A percentile compares a stretch with the other conserved stretches of the same genome.
Evolutionary conservation across 192 early-diverging fungal genomes (phyloP).

Genomic region (Phycomyces nitens): DNA sequence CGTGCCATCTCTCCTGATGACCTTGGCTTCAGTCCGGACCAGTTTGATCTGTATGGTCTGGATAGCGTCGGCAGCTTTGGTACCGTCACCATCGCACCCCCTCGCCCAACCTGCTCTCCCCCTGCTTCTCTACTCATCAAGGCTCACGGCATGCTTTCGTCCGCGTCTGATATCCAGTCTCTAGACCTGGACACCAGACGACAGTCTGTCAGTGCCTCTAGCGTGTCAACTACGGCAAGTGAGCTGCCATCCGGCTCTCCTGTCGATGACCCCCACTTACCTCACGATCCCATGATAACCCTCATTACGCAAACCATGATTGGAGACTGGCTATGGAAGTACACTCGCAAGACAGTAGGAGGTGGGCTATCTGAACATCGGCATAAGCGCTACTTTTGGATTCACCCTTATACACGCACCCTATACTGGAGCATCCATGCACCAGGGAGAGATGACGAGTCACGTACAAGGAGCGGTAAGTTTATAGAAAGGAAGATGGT

Average conservation of each 20-base stretch:
- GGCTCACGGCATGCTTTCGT: neutral
- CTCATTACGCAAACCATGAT: slow-evolving; percentile 78
- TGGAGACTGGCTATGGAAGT: slow-evolving; percentile 72
- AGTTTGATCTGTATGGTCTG: no score
- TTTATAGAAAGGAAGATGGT: neutral
- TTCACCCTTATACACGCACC: slow-evolving; percentile 76
- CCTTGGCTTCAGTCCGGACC: no score
- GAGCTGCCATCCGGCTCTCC: slow-evolving; percentile 11
- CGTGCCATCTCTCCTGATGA: no score
- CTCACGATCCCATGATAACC: slow-evolving; percentile 4
- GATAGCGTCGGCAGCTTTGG: no score
- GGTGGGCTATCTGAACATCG: slow-evolving; percentile 55
- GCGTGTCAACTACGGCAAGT: slow-evolving; percentile 13
- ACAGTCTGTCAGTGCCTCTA: neutral
- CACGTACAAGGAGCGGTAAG: slow-evolving; percentile 47
- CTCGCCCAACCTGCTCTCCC: neutral
- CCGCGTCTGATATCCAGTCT: neutral
- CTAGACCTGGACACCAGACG: neutral
- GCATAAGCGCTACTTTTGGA: slow-evolving; percentile 75
- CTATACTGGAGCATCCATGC: slow-evolving; percentile 71
- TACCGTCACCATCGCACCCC: no score
- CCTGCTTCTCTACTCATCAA: neutral
- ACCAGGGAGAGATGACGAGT: slow-evolving; percentile 45
- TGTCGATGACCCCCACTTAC: neutral
- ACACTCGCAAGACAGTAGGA: slow-evolving; percentile 52